These are phyloP conservation scores for Leccinum subspadiceum DNA, from an alignment of 1,284 basidiomycete genomes.

Conservation along the genomic window DNA sequence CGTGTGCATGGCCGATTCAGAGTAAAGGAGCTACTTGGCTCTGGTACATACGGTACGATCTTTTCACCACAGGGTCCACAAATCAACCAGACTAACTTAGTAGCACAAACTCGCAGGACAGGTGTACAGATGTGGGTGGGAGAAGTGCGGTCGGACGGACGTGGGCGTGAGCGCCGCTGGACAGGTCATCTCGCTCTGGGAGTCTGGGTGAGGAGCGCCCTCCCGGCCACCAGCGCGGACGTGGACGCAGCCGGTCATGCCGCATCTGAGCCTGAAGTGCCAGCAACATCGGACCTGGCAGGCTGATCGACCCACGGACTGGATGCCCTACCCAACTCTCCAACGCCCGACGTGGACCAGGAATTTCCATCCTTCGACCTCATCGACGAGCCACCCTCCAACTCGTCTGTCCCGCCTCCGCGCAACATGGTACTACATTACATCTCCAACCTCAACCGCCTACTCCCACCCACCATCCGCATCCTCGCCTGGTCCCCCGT, in stretches of 20 bases:
- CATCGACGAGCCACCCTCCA: slow-evolving; percentile 28
- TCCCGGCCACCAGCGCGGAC: no score
- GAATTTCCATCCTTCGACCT: slow-evolving; percentile 17
- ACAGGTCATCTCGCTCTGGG: slow-evolving; percentile 38
- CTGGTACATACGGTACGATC: no score
- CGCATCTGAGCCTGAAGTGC: not conserved
- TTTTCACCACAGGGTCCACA: no score
- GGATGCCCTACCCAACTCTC: not conserved
- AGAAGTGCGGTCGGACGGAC: no score
- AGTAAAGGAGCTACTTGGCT: no score
- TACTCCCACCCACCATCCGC: slow-evolving; percentile 88
- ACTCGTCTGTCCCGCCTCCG: slow-evolving; percentile 26
- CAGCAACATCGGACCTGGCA: no score
- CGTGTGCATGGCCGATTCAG: no score
- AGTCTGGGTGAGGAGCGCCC: slow-evolving; percentile 58
- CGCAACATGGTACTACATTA: slow-evolving; percentile 68
- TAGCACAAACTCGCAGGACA: no score
- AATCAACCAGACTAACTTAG: no score
- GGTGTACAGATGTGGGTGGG: no score
- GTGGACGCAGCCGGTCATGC: not conserved
- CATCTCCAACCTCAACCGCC: slow-evolving; percentile 80
- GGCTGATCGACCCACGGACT: no score
- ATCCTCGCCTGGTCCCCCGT: slow-evolving; percentile 97
- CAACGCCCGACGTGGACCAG: slow-evolving; percentile 4
- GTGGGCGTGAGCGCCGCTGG: no score